These are phyloP conservation scores for Globisporangium radiosum DNA, from an alignment of 352 stramenopile genomes.

Conservation along the genomic window DNA sequence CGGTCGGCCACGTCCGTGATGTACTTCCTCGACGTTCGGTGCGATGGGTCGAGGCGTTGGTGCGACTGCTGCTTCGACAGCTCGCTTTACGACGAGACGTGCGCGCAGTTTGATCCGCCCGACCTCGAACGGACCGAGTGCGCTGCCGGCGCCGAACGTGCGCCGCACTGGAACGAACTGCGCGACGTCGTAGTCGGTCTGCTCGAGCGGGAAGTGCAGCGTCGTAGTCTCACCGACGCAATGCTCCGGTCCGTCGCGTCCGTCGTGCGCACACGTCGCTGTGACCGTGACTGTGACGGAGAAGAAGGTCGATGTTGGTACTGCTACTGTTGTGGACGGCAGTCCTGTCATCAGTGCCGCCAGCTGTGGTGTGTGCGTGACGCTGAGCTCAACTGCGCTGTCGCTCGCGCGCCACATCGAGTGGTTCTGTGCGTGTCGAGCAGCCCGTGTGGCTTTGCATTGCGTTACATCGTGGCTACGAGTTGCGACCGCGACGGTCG, in stretches of 20 bases:
- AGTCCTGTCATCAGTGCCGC: neutral
- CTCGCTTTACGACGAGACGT: constrained; percentile 18
- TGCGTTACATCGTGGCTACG: neutral
- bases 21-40: neutral
- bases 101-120: constrained; percentile 34
- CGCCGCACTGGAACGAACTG: constrained; percentile 26
- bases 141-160: constrained; percentile 3
- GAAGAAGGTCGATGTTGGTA: constrained; percentile 1
- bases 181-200: constrained; percentile 19
- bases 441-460: constrained; percentile 13
- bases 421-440: constrained; percentile 27
- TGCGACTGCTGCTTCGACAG: neutral
- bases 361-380: neutral
- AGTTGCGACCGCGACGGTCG: neutral
- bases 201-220: constrained; percentile 16
- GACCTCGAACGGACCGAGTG: constrained; percentile 7
- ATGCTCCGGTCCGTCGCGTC: neutral
- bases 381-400: constrained; percentile 14
- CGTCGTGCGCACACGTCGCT: neutral
- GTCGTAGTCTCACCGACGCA: constrained; percentile 24
- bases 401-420: constrained; percentile 23
- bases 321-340: neutral
- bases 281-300: constrained; percentile 2
- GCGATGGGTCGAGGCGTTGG: neutral
- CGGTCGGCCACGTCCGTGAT: neutral